Conservation (phyloP, 1,139 yeast genomes). For the Entelexis sorbosivorans region DNA sequence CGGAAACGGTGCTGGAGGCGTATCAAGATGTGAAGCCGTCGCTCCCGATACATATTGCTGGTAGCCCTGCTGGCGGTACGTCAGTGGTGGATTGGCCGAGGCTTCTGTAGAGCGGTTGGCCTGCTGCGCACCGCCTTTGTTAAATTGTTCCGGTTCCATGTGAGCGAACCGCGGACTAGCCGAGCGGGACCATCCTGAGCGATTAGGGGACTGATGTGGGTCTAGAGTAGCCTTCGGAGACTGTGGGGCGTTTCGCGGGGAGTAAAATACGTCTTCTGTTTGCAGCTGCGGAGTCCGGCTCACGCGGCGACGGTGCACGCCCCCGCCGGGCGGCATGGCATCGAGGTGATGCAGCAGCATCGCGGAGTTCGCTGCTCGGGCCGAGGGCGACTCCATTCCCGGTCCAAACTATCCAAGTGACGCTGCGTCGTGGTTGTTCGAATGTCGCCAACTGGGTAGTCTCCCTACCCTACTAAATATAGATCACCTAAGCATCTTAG, state of each 20-base stretch:
- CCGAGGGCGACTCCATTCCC: slow-evolving; percentile 21
- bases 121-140: neutral
- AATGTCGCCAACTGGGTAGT: neutral
- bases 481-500: slow-evolving; percentile 10
- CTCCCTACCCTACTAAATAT: slow-evolving; percentile 7
- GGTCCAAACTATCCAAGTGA: neutral
- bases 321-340: slow-evolving; percentile 14
- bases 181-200: neutral
- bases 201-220: slow-evolving; percentile 1
- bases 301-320: slow-evolving; percentile 18
- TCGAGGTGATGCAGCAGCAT: slow-evolving; percentile 19
- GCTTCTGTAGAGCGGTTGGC: neutral
- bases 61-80: neutral
- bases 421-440: slow-evolving; percentile 6
- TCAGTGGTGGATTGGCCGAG: neutral
- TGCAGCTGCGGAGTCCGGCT: slow-evolving; percentile 14
- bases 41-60: too few species aligned
- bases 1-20: neutral
- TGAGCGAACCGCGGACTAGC: neutral
- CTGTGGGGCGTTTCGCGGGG: slow-evolving; percentile 16
- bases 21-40: neutral
- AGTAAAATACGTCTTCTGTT: slow-evolving; percentile 17
- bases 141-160: neutral
- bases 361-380: slow-evolving; percentile 17
- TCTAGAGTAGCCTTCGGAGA: neutral